Evolutionary conservation across 1,284 basidiomycete species (phyloP).

Genomic region (Apiotrichum siamense): DNA sequence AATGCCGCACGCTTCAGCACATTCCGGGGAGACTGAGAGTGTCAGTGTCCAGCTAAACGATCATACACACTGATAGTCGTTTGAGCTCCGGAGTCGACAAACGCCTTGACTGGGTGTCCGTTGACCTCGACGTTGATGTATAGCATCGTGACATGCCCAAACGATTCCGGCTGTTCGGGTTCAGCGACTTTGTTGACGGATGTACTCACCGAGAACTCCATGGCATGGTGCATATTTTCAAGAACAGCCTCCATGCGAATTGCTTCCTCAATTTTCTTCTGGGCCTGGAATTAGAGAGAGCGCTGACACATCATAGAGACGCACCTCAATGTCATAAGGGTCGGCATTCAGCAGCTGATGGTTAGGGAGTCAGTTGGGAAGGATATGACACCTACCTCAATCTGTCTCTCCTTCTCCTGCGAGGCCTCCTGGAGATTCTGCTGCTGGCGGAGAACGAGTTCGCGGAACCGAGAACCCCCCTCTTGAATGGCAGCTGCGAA

Average conservation of each 20-base stretch:
- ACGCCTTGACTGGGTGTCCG: constrained; percentile 82
- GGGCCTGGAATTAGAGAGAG: constrained; percentile 49
- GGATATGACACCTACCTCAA: constrained; percentile 49
- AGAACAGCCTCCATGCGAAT: constrained; percentile 83
- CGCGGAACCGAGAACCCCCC: constrained; percentile 65
- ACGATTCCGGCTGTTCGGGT: constrained; percentile 67
- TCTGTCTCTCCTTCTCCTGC: constrained; percentile 58
- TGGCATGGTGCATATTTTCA: constrained; percentile 85
- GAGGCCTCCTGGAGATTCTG: constrained; percentile 56
- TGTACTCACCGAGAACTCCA: constrained; percentile 63
- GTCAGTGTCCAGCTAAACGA: neutral
- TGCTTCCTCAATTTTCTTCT: constrained; percentile 86
- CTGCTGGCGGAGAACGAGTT: constrained; percentile 62
- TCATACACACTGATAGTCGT: constrained; percentile 78
- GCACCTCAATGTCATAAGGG: constrained; percentile 77
- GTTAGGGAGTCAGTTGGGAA: neutral
- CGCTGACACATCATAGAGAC: neutral
- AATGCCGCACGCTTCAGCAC: constrained; percentile 86
- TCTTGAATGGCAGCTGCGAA: constrained; percentile 64
- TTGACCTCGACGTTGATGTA: constrained; percentile 81
- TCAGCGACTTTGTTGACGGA: constrained; percentile 52
- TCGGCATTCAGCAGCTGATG: constrained; percentile 62
- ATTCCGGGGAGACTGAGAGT: constrained; percentile 78
- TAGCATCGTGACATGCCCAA: constrained; percentile 93
- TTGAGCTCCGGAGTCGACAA: constrained; percentile 96